Evolutionary conservation across 2,329 filamentous ascomycete genomes (phyloP), one percentile per base, ranked within the genome.

Genomic region (Apiospora saccharicola): DNA sequence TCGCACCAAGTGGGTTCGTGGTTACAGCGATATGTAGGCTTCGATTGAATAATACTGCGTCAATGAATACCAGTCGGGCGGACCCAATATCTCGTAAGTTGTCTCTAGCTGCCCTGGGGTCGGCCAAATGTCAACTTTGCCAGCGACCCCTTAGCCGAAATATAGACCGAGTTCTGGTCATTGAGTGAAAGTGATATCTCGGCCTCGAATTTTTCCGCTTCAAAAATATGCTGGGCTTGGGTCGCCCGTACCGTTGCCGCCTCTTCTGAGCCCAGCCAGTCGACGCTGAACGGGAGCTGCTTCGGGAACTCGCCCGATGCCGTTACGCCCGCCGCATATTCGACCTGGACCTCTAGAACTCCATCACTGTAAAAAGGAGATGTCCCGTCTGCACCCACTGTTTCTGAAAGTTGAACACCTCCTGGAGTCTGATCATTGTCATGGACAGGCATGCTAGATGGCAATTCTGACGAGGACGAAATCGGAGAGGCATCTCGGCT

Each of bases 311-410:
- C 44, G 14, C 14, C n/a, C 3, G 14, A 13, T 8, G n/a, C 16
- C 13, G 51, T 7, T 1, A 0, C 22, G 24, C 22, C 37, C 41
- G 49, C 41, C 14, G 69, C 70, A 41, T 77, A 76, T 68, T 76
- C 73, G 26, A 76, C 41, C 12, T 75, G 74, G 14, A 76, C 22
- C n/a, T 73, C 72, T 7, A 75, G 5, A 4, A 37, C 68, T 0
- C 72, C 75, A 12, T 72, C 71, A 10, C 69, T 47, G 44, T 75
- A 74, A 14, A 74, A 57, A 22, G 71, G 68, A 13, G 75, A 71
- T 8, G 70, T 30, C 22, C 61, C 53, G 37, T 73, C 71, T 7
- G 64, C 34, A 26, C 30, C n/a, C 13, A 73, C 10, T 2, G 37
- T 43, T 37, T 44, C 67, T 3, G 70, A 68, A 0, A 69, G 68